Percentiles rank a stretch among this genome's conserved stretches.
Evolutionary conservation across 179 eudicot species (phyloP).

Genomic region (Beta macrorhiza): DNA sequence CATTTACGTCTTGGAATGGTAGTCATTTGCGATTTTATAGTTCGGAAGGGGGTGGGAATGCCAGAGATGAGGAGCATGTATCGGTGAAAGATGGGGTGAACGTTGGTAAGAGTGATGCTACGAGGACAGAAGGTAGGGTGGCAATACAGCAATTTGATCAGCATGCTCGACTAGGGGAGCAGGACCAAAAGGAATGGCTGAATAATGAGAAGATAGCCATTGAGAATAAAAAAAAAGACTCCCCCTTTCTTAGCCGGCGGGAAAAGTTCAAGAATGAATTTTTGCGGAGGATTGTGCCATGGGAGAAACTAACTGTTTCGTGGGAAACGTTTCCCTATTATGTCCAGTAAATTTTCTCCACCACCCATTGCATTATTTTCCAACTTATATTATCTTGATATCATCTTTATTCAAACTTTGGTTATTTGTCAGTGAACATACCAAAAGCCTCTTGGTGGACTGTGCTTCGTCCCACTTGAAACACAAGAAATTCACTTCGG

Average conservation of each 20-base stretch:
- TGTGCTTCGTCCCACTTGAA: constrained; percentile 84
- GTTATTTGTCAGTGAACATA: constrained; percentile 52
- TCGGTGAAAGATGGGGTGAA: constrained; percentile 44
- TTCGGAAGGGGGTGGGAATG: constrained; percentile 87
- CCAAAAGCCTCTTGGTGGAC: constrained; percentile 74
- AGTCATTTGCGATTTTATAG: constrained; percentile 50
- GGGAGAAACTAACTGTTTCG: constrained; percentile 87
- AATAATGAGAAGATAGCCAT: constrained; percentile 71
- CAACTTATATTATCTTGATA: constrained; percentile 8
- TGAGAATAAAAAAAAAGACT: constrained; percentile 77
- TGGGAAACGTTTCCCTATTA: constrained; percentile 92
- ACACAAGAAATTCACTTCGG: constrained; percentile 52
- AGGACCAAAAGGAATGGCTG: constrained; percentile 95
- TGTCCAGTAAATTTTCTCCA: constrained; percentile 54
- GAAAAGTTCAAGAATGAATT: constrained; percentile 84
- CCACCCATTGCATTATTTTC: constrained; percentile 18
- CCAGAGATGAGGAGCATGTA: constrained; percentile 59
- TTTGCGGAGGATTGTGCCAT: constrained; percentile 74
- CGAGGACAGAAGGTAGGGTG: constrained; percentile 32
- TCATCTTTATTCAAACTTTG: constrained; percentile 20
- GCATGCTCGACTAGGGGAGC: constrained; percentile 83
- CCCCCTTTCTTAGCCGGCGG: constrained; percentile 72
- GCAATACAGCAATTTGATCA: constrained; percentile 45
- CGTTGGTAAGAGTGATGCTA: constrained; percentile 40
- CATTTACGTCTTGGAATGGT: constrained; percentile 32